Conservation (phyloP, 768 basidiomycete genomes). For the Phlebiopsis gigantea region DNA sequence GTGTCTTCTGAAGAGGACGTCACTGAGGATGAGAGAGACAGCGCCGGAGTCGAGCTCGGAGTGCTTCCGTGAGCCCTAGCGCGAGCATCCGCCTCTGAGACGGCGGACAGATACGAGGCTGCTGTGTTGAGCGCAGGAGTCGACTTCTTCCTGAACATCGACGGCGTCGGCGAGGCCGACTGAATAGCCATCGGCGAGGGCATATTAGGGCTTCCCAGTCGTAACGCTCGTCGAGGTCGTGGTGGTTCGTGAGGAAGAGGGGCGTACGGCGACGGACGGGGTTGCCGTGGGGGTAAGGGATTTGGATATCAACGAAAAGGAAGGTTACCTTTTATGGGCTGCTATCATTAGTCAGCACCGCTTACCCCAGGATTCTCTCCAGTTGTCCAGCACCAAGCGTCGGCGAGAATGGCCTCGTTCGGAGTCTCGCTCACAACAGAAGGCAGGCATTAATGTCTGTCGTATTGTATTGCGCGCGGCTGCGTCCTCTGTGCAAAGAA, state of each 20-base stretch:
- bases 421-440: not conserved
- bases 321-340: constrained; percentile 6
- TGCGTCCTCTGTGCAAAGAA: not conserved
- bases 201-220: constrained; percentile 24
- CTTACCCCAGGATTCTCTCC: not conserved
- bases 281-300: constrained; percentile 6
- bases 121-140: constrained; percentile 42
- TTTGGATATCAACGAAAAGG: constrained; percentile 7
- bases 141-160: constrained; percentile 53
- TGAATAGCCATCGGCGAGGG: constrained; percentile 64
- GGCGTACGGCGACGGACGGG: constrained; percentile 11
- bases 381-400: not conserved
- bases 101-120: constrained; percentile 54
- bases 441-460: not conserved
- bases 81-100: constrained; percentile 63
- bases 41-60: constrained; percentile 61
- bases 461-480: not conserved
- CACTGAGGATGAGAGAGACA: constrained; percentile 69
- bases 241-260: constrained; percentile 8
- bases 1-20: constrained; percentile 68
- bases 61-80: constrained; percentile 44
- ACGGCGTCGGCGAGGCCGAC: constrained; percentile 43
- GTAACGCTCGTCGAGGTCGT: constrained; percentile 12
- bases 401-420: not conserved
- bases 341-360: not conserved